phyloP scores from a whole-genome alignment of 352 stramenopile genomes.

The Phytophthora citrophthora region DNA sequence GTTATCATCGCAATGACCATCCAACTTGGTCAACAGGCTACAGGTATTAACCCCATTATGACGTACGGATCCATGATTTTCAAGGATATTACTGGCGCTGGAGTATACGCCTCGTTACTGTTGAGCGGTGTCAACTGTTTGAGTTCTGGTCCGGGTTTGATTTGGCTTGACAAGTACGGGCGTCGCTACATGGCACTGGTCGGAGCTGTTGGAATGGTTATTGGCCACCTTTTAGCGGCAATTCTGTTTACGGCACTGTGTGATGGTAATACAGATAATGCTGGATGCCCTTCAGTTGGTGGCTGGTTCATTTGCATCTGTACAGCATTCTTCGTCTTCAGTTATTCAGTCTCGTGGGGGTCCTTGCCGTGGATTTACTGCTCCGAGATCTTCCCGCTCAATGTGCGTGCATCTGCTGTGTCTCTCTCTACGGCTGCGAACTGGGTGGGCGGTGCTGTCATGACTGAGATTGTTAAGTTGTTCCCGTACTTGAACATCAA shows the following conservation, averaged over 20 bases:
- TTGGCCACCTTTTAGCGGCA: slow-evolving; percentile 43
- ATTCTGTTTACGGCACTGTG: slow-evolving; percentile 42
- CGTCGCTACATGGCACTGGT: slow-evolving; percentile 44
- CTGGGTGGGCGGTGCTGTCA: slow-evolving; percentile 48
- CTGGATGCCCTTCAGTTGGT: slow-evolving; percentile 35
- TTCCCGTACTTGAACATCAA: slow-evolving; percentile 42
- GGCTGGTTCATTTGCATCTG: slow-evolving; percentile 50
- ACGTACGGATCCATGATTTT: slow-evolving; percentile 43
- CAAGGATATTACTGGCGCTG: slow-evolving; percentile 37
- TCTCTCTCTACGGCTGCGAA: slow-evolving; percentile 50
- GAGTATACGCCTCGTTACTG: slow-evolving; percentile 37
- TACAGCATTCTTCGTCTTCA: slow-evolving; percentile 48
- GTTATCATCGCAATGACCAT: slow-evolving; percentile 40
- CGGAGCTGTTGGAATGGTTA: slow-evolving; percentile 46
- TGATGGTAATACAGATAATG: slow-evolving; percentile 34
- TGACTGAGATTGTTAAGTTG: slow-evolving; percentile 42
- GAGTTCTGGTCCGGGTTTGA: slow-evolving; percentile 37
- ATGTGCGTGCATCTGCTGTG: slow-evolving; percentile 55
- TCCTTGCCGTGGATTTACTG: slow-evolving; percentile 60
- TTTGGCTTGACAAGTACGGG: slow-evolving; percentile 42
- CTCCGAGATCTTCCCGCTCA: slow-evolving; percentile 63
- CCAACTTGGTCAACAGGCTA: slow-evolving; percentile 41
- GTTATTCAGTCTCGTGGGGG: slow-evolving; percentile 34
- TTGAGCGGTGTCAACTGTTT: slow-evolving; percentile 40
- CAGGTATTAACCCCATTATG: slow-evolving; percentile 47